These are phyloP conservation scores for Royoungia palumana DNA, from an alignment of 768 basidiomycete species.

Conservation along the genomic window DNA sequence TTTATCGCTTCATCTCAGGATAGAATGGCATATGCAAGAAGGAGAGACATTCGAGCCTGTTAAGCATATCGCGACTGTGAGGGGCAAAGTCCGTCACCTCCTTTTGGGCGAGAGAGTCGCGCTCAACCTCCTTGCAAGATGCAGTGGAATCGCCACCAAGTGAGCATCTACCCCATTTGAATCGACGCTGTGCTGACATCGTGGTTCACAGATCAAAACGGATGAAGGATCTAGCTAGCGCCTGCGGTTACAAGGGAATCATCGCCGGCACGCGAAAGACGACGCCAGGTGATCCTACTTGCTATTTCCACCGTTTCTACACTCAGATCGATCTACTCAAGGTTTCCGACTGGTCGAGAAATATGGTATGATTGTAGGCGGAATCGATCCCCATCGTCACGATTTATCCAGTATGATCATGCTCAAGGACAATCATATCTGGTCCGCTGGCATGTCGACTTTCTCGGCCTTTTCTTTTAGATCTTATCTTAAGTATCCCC, in stretches of 20 bases:
- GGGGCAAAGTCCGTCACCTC: constrained; percentile 82
- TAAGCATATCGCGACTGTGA: constrained; percentile 86
- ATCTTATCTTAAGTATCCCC: constrained; percentile 4
- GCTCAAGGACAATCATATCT: constrained; percentile 99
- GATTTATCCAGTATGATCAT: constrained; percentile 99
- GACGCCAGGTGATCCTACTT: constrained; percentile 62
- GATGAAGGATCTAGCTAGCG: constrained; percentile 73
- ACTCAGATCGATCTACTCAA: constrained; percentile 26
- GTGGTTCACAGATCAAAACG: constrained; percentile 62
- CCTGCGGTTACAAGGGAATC: constrained; percentile 79
- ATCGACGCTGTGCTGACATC: background rate
- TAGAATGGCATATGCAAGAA: constrained; percentile 91
- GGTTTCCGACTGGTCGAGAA: constrained; percentile 97
- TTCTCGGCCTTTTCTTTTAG: background rate
- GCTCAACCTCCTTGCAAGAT: constrained; percentile 88
- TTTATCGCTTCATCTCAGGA: constrained; percentile 43
- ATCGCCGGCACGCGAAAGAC: constrained; percentile 97
- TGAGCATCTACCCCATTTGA: constrained; percentile 35
- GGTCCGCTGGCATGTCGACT: constrained; percentile 74
- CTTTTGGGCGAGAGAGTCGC: constrained; percentile 92
- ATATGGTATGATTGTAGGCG: constrained; percentile 97
- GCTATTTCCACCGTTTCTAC: background rate
- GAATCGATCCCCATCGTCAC: constrained; percentile 92
- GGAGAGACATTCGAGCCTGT: constrained; percentile 78
- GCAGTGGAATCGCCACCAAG: constrained; percentile 97